A percentile compares a stretch with the other conserved stretches of the same genome.
These are phyloP conservation scores for Amanita jacksonii DNA, from an alignment of 768 basidiomycete genomes.

Conservation along the genomic window DNA sequence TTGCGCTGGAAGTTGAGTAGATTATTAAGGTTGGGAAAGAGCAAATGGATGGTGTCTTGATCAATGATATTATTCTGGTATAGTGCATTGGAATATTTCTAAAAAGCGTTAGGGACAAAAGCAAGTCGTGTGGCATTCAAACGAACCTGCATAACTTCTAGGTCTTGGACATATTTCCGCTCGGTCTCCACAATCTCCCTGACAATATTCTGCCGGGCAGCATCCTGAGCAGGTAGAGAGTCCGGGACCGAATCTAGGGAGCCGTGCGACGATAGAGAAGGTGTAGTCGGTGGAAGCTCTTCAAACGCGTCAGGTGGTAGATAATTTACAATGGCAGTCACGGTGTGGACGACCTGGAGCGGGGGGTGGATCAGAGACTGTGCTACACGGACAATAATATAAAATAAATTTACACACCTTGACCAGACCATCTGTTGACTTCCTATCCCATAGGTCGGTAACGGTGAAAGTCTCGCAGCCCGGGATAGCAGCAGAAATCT, in stretches of 20 bases:
- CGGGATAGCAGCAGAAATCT: conserved; percentile 48
- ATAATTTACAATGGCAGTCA: conserved; percentile 72
- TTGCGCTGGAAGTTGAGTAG: conserved; percentile 94
- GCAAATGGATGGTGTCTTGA: conserved; percentile 90
- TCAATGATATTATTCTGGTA: conserved; percentile 79
- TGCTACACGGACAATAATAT: conserved; percentile 5
- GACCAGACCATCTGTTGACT: conserved; percentile 89
- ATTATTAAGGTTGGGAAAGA: conserved; percentile 92
- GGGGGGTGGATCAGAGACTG: background rate
- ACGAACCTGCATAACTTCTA: conserved; percentile 91
- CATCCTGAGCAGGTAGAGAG: conserved; percentile 44
- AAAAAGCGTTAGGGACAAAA: conserved; percentile 14
- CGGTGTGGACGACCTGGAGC: conserved; percentile 77
- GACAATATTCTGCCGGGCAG: conserved; percentile 67
- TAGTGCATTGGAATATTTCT: conserved; percentile 87
- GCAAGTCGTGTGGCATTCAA: conserved; percentile 8
- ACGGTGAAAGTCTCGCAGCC: conserved; percentile 82
- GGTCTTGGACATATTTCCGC: conserved; percentile 91
- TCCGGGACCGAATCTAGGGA: conserved; percentile 52
- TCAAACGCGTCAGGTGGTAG: conserved; percentile 66
- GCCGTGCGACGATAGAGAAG: conserved; percentile 43
- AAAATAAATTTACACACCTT: conserved; percentile 49
- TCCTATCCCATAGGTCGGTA: conserved; percentile 82
- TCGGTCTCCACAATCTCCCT: conserved; percentile 92
- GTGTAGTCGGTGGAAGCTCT: conserved; percentile 47